A percentile compares a stretch with the other conserved stretches of the same genome.
These are phyloP conservation scores for Beauveria medogensis DNA, from an alignment of 2,329 filamentous ascomycete genomes.

Conservation along the genomic window DNA sequence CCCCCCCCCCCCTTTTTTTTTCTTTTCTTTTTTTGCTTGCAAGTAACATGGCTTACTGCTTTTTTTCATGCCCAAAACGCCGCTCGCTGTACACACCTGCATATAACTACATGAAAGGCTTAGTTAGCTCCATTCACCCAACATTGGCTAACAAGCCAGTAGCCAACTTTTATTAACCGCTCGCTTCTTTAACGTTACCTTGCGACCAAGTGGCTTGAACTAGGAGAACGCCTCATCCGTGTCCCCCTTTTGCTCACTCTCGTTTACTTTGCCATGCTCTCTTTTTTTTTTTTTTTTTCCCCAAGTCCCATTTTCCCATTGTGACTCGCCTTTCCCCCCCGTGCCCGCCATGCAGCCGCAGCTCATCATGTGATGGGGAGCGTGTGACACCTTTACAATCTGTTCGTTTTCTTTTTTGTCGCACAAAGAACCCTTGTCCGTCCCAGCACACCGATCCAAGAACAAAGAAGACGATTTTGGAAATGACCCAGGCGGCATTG, in stretches of 20 bases:
- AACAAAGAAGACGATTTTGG: no score
- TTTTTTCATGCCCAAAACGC: no score
- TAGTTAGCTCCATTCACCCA: no score
- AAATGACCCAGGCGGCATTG: no score
- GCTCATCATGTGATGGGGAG: conserved; percentile 2
- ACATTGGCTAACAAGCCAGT: conserved; percentile 1
- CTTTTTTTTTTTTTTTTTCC: background rate
- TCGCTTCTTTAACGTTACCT: background rate
- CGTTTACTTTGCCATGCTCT: background rate
- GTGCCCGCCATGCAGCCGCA: background rate
- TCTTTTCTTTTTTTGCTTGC: no score
- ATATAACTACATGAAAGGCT: no score
- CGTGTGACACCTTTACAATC: background rate
- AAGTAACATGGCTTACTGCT: no score
- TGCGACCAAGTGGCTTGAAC: background rate
- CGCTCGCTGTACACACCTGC: no score
- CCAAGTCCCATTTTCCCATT: background rate
- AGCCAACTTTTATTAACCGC: background rate
- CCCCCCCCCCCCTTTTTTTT: no score
- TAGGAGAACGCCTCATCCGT: background rate
- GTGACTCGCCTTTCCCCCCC: background rate
- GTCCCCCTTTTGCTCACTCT: background rate
- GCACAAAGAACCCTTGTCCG: background rate
- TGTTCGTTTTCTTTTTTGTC: background rate
- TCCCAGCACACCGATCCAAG: no score